Evolutionary conservation across 1,284 basidiomycete species (phyloP), one percentile per base, ranked within the genome.

Genomic region (Thecaphora frezii): DNA sequence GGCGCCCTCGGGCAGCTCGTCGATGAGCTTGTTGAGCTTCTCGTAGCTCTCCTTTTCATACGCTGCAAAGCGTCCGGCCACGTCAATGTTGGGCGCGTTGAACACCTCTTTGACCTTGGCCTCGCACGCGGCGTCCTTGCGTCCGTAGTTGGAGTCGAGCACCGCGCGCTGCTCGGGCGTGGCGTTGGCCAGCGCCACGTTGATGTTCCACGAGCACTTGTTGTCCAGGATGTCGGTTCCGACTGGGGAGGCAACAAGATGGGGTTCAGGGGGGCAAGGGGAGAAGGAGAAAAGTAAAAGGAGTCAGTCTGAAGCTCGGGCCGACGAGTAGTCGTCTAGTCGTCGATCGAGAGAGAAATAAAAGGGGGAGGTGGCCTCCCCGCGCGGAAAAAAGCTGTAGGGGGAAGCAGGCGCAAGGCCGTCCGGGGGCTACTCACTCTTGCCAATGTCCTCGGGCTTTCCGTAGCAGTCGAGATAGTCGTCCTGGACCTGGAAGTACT

Each of bases 401-500:
- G n/a, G n/a, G n/a, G n/a, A n/a, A n/a, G n/a, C n/a, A n/a, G n/a
- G n/a, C n/a, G n/a, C n/a, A n/a, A n/a, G n/a, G n/a, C n/a, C n/a
- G n/a, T n/a, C 28, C 7, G 7, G 28, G 5, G 28, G 7, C 13
- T 4, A 30, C 42, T 9, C 28, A 44, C 49, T 86, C 83, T 98
- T 98, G 63, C 94, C 96, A 52, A 97, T 90, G 70, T 90, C 85
- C 82, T 93, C 91, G 0, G 92, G 91, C 2, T 90, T 86, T 13
- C 89, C 92, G 48, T 89, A 89, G 78, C 88, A 96, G 81, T 98
- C 94, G 68, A 98, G 86, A 82, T 89, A 97, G 81, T 98, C 96
- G 81, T 98, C 94, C 81, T 98, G 94, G 46, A 96, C 86, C 82
- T 98, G 94, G 87, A 97, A 98, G 82, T 97, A 98, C 81, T 96